Conservation (phyloP, 139 green algal genomes). For the Chlamydomonas asymmetrica region DNA sequence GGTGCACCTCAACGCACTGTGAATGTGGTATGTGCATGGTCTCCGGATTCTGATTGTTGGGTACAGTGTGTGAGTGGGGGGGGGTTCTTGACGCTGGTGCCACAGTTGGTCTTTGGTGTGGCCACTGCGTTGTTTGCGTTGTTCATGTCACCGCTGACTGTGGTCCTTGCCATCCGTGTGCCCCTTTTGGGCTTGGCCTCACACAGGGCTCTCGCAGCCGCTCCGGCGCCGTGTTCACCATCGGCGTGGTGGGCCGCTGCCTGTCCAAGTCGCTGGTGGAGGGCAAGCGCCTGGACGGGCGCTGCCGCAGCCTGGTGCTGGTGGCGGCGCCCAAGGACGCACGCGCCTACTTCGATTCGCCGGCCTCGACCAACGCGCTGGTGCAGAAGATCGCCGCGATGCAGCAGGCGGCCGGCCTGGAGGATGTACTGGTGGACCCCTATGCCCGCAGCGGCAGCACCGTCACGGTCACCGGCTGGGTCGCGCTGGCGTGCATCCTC, state of each 20-base stretch:
- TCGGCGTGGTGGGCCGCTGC: conserved; percentile 77
- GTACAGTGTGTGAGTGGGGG: too few relatives aligned
- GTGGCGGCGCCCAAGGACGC: conserved; percentile 72
- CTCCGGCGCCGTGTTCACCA: conserved; percentile 58
- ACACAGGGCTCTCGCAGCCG: conserved; percentile 24
- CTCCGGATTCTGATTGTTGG: too few relatives aligned
- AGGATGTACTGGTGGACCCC: conserved; percentile 56
- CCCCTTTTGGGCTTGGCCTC: too few relatives aligned
- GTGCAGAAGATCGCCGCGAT: conserved; percentile 54
- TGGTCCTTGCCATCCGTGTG: too few relatives aligned
- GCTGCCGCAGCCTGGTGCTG: conserved; percentile 63
- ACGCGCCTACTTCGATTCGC: conserved; percentile 45
- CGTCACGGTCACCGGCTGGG: conserved; percentile 78
- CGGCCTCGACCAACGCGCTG: conserved; percentile 42
- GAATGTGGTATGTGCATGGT: too few relatives aligned
- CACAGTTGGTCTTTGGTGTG: too few relatives aligned
- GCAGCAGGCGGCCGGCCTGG: conserved; percentile 47
- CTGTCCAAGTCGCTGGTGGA: conserved; percentile 69
- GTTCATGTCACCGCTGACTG: too few relatives aligned
- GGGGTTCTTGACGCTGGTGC: too few relatives aligned
- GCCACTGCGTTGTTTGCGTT: not conserved
- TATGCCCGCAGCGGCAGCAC: conserved; percentile 43
- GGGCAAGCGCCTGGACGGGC: conserved; percentile 35
- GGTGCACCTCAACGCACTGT: too few relatives aligned
- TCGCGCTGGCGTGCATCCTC: conserved; percentile 63